A percentile compares a stretch with the other conserved stretches of the same genome.
These are phyloP conservation scores for Chenopodium quinoa DNA, from an alignment of 148 eudicot species.

Conservation along the genomic window DNA sequence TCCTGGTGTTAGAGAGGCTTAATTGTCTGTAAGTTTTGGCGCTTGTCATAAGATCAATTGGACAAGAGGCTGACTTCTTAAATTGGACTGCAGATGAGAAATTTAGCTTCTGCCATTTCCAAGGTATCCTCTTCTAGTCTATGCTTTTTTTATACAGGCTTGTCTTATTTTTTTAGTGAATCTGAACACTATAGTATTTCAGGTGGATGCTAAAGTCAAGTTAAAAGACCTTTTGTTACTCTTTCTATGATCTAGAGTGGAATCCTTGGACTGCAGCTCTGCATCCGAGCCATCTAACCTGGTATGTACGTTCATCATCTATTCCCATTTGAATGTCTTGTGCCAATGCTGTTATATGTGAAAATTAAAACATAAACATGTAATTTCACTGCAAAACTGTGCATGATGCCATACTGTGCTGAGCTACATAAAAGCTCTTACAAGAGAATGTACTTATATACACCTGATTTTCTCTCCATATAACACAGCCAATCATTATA, in stretches of 20 bases:
- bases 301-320: neutral
- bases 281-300: neutral
- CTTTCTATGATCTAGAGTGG: neutral
- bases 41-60: slow-evolving; percentile 1
- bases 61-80: neutral
- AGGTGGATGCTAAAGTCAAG: slow-evolving; percentile 3
- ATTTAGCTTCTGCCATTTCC: neutral
- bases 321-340: neutral
- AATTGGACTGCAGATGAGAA: slow-evolving; percentile 8
- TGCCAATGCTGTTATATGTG: neutral
- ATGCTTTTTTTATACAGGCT: neutral
- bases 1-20: neutral
- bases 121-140: slow-evolving; percentile 14
- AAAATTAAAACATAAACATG: neutral
- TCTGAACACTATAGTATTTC: neutral
- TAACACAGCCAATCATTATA: neutral
- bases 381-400: neutral
- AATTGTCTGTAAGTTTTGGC: slow-evolving; percentile 10
- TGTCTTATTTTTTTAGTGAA: neutral
- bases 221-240: slow-evolving; percentile 7
- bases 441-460: neutral
- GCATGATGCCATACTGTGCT: no score
- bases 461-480: neutral
- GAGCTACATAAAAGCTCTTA: no score
- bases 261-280: neutral